Percentiles rank a stretch among this genome's conserved stretches.
Conservation (phyloP, 1,284 basidiomycete genomes). For the Chondrostereum purpureum region DNA sequence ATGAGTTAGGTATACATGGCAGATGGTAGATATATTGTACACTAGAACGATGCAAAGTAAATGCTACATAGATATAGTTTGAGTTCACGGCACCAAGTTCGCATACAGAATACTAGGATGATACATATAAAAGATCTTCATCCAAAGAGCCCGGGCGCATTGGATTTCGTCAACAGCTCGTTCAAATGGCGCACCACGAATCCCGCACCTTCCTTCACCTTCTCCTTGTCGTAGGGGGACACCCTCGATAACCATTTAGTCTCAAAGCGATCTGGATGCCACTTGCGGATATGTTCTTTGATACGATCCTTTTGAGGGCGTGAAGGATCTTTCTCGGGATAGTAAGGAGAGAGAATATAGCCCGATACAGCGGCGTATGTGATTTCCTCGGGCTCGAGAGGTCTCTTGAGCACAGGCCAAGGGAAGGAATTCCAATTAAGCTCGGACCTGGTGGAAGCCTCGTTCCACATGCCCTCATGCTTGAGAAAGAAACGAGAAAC, state of each 20-base stretch:
- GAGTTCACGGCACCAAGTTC: too few species aligned
- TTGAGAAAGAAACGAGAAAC: constrained; percentile 41
- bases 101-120: too few species aligned
- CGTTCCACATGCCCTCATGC: constrained; percentile 55
- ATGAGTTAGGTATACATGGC: too few species aligned
- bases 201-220: constrained; percentile 44
- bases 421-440: constrained; percentile 57
- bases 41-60: too few species aligned
- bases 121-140: too few species aligned
- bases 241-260: constrained; percentile 47
- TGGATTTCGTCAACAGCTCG: constrained; percentile 36
- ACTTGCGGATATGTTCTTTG: constrained; percentile 54
- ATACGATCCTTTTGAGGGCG: constrained; percentile 43
- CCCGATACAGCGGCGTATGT: constrained; percentile 45
- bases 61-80: not conserved
- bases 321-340: constrained; percentile 42
- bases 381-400: constrained; percentile 51
- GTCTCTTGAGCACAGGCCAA: constrained; percentile 61
- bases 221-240: constrained; percentile 41
- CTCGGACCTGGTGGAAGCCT: constrained; percentile 21
- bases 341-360: constrained; percentile 52
- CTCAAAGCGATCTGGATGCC: constrained; percentile 56
- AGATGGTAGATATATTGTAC: too few species aligned
- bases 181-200: constrained; percentile 47
- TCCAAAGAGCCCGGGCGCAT: constrained; percentile 16